A percentile compares a stretch with the other conserved stretches of the same genome.
Evolutionary conservation across 768 basidiomycete species (phyloP).

Genomic region (Tephrocybe rancida): DNA sequence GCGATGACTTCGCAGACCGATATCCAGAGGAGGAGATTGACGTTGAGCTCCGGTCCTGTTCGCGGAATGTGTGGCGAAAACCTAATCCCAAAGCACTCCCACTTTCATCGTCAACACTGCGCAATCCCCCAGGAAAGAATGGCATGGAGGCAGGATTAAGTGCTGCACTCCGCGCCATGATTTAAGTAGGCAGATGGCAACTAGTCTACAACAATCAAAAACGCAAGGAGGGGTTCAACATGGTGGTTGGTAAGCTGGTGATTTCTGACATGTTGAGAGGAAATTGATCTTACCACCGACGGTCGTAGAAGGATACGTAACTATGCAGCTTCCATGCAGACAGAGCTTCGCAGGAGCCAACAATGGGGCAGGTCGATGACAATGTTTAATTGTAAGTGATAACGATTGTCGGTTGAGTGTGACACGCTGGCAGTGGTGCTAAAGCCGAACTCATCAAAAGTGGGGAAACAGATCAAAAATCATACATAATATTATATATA

Average conservation of each 20-base stretch:
- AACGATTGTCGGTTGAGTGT: not conserved
- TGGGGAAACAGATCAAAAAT: slow-evolving; percentile 3
- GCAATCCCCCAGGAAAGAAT: slow-evolving; percentile 77
- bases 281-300: slow-evolving; percentile 29
- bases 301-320: slow-evolving; percentile 23
- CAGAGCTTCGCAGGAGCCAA: slow-evolving; percentile 8
- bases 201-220: slow-evolving; percentile 40
- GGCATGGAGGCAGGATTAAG: slow-evolving; percentile 84
- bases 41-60: slow-evolving; percentile 49
- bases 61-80: slow-evolving; percentile 47
- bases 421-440: slow-evolving; percentile 14
- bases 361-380: slow-evolving; percentile 6
- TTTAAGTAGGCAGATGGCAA: slow-evolving; percentile 34
- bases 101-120: slow-evolving; percentile 58
- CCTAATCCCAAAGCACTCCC: slow-evolving; percentile 43
- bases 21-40: slow-evolving; percentile 67
- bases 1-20: slow-evolving; percentile 70
- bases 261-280: slow-evolving; percentile 22
- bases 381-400: slow-evolving; percentile 7
- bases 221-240: slow-evolving; percentile 29
- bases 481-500: not conserved
- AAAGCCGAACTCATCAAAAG: slow-evolving; percentile 9
- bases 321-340: slow-evolving; percentile 48
- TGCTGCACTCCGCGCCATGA: slow-evolving; percentile 76
- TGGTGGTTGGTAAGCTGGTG: slow-evolving; percentile 32